Conservation (phyloP, 257 asterid genomes). For the Solanum microdontum region DNA sequence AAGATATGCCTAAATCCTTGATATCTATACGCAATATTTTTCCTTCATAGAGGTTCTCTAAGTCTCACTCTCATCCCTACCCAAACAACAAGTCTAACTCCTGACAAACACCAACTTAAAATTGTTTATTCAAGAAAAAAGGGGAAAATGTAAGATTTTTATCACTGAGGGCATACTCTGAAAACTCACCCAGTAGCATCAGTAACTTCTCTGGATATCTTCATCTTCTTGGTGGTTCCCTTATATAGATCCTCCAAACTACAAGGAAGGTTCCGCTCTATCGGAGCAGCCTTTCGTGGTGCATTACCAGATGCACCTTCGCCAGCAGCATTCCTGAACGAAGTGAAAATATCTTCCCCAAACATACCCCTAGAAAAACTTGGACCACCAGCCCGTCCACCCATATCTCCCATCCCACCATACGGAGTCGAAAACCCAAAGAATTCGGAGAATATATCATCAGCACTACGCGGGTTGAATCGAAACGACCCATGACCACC, state of each 20-base stretch:
- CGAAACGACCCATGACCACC: constrained; percentile 24
- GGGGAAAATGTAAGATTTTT: background rate
- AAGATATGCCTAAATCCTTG: background rate
- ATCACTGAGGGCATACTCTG: background rate
- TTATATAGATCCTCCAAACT: constrained; percentile 67
- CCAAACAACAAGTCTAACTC: background rate
- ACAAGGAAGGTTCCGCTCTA: constrained; percentile 46
- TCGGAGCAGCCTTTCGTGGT: constrained; percentile 40
- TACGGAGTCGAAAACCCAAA: constrained; percentile 41
- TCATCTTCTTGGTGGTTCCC: constrained; percentile 68
- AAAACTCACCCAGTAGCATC: constrained; percentile 45
- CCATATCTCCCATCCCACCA: constrained; percentile 47
- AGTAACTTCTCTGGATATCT: constrained; percentile 49
- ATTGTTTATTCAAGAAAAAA: background rate
- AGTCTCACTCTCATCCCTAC: background rate
- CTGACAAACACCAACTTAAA: background rate
- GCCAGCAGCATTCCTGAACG: constrained; percentile 25
- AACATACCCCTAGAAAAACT: constrained; percentile 28
- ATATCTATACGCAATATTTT: background rate
- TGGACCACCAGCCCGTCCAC: constrained; percentile 31
- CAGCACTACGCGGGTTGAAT: constrained; percentile 52
- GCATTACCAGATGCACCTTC: constrained; percentile 25
- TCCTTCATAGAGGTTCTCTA: background rate
- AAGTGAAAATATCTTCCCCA: constrained; percentile 41
- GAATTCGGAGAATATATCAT: constrained; percentile 47